phyloP scores from a whole-genome alignment of 2,329 filamentous ascomycete species.

The Monosporascus sp. region DNA sequence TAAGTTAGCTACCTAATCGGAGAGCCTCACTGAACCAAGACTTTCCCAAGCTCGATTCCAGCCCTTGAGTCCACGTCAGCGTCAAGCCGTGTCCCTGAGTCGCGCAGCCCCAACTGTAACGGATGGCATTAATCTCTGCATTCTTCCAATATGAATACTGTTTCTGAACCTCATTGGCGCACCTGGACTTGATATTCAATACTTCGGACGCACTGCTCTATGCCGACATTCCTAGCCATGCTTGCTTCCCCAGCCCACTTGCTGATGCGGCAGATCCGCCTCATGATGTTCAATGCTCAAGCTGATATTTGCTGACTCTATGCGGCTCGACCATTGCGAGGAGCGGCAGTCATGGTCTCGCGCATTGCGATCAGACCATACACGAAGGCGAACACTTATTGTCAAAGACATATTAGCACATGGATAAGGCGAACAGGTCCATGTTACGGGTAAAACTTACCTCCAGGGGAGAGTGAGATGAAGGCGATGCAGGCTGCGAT shows the following conservation, averaged over 20 bases:
- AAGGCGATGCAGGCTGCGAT: conserved; percentile 40
- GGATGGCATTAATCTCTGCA: too few relatives aligned
- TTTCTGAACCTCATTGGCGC: too few relatives aligned
- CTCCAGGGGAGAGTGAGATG: conserved; percentile 35
- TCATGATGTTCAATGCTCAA: neutral
- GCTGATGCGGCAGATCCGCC: neutral
- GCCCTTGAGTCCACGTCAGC: neutral
- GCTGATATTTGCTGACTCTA: neutral
- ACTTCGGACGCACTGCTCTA: neutral
- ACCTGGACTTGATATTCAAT: neutral
- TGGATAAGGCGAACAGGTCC: neutral
- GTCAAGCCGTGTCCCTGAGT: neutral
- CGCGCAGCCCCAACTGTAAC: neutral
- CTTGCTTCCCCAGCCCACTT: neutral
- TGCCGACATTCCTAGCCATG: neutral
- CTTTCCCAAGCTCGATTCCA: neutral
- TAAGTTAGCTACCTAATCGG: too few relatives aligned
- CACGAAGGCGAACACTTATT: conserved; percentile 41
- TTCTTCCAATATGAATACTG: too few relatives aligned
- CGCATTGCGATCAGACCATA: conserved; percentile 45
- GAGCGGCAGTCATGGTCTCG: conserved; percentile 26
- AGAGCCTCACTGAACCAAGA: neutral
- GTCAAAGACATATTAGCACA: neutral
- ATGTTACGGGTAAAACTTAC: conserved; percentile 30
- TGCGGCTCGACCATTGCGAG: neutral